phyloP scores from a whole-genome alignment of 2,329 filamentous ascomycete species.

The Bipolaris victoriae region DNA sequence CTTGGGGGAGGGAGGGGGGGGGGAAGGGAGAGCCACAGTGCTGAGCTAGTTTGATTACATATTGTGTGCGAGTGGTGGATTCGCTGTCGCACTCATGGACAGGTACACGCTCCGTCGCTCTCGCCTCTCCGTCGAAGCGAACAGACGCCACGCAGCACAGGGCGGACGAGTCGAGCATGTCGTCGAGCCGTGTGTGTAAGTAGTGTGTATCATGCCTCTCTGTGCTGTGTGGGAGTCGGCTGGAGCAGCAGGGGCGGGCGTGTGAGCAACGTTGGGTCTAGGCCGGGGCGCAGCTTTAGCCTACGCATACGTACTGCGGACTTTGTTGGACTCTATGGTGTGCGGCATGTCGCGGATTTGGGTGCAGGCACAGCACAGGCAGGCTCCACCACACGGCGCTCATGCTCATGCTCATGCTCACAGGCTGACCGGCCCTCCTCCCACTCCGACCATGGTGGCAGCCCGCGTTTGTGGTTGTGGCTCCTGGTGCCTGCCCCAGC shows the following conservation, averaged over 20 bases:
- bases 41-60: conserved; percentile 29
- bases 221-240: neutral
- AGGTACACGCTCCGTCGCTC: conserved; percentile 17
- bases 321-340: neutral
- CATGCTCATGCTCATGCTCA: conserved; percentile 1
- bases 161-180: neutral
- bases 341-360: conserved; percentile 3
- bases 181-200: too few relatives aligned
- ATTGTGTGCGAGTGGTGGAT: conserved; percentile 19
- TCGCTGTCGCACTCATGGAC: conserved; percentile 20
- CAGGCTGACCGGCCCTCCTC: conserved; percentile 31
- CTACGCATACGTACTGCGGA: neutral
- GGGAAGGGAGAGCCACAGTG: conserved; percentile 11
- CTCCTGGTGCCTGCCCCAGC: conserved; percentile 19
- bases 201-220: neutral
- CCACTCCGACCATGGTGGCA: conserved; percentile 12
- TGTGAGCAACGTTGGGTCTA: conserved; percentile 10
- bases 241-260: neutral
- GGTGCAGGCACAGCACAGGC: neutral
- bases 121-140: neutral
- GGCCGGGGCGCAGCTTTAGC: conserved; percentile 9
- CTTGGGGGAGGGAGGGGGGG: neutral
- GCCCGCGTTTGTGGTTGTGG: conserved; percentile 15
- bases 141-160: conserved; percentile 2
- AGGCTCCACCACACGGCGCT: too few relatives aligned